These are phyloP conservation scores for Noccaea caerulescens DNA, from an alignment of 345 rosid species.

Conservation along the genomic window DNA sequence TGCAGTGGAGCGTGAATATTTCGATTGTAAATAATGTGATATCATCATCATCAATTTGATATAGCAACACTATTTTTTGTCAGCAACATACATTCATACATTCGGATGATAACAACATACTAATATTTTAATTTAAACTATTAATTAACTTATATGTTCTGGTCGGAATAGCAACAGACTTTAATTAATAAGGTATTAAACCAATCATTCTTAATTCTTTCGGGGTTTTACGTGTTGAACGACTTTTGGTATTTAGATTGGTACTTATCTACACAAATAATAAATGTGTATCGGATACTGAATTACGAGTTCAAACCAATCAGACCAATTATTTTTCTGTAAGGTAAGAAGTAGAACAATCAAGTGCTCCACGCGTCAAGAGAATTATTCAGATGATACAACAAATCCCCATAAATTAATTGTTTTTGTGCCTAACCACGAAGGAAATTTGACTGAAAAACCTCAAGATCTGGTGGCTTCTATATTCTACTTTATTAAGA, in stretches of 20 bases:
- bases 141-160: no score
- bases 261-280: neutral
- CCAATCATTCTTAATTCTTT: no score
- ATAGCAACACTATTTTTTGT: no score
- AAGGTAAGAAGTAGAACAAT: neutral
- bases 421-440: neutral
- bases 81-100: no score
- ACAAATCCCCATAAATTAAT: neutral
- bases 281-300: neutral
- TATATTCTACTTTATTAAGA: neutral
- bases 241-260: neutral
- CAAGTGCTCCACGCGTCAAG: constrained; percentile 10
- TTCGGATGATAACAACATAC: no score
- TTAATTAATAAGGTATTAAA: no score
- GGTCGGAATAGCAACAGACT: no score
- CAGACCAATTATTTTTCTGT: neutral
- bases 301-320: neutral
- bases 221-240: constrained; percentile 7
- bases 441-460: neutral
- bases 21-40: no score
- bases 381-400: constrained; percentile 3
- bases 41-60: no score
- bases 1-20: no score
- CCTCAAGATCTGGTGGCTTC: neutral
- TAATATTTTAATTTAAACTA: no score